Conservation (phyloP, 2,329 filamentous ascomycete species). For the Hypoxylon sp. region DNA sequence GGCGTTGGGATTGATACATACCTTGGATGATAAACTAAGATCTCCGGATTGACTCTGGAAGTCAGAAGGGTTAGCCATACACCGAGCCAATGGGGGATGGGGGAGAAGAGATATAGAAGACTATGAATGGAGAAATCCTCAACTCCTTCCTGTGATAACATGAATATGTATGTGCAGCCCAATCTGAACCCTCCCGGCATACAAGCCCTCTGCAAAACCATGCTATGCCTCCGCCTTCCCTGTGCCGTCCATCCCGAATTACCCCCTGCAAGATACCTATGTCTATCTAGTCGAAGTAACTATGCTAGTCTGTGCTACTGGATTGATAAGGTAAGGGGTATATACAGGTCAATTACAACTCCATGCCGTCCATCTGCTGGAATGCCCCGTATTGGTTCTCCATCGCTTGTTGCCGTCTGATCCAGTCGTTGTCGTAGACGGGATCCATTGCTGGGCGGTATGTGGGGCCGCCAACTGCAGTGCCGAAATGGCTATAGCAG, state of each 20-base stretch:
- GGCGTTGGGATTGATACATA: conserved; percentile 34
- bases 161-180: conserved; percentile 44
- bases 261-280: conserved; percentile 20
- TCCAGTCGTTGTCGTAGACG: conserved; percentile 71
- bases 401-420: conserved; percentile 70
- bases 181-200: conserved; percentile 29
- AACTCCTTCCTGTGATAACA: conserved; percentile 38
- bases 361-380: conserved; percentile 61
- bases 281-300: conserved; percentile 33
- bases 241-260: neutral
- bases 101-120: conserved; percentile 39
- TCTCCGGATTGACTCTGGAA: conserved; percentile 31
- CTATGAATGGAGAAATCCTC: conserved; percentile 40
- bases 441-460: conserved; percentile 76
- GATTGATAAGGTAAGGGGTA: conserved; percentile 24
- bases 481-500: conserved; percentile 63
- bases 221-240: conserved; percentile 4
- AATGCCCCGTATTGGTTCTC: conserved; percentile 78
- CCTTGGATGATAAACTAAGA: conserved; percentile 9
- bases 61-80: conserved; percentile 42
- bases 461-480: conserved; percentile 55
- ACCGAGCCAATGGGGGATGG: conserved; percentile 21
- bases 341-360: conserved; percentile 46
- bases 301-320: conserved; percentile 33
- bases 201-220: neutral